These are phyloP conservation scores for Mycena leptocephala DNA, from an alignment of 768 basidiomycete species.

Conservation along the genomic window DNA sequence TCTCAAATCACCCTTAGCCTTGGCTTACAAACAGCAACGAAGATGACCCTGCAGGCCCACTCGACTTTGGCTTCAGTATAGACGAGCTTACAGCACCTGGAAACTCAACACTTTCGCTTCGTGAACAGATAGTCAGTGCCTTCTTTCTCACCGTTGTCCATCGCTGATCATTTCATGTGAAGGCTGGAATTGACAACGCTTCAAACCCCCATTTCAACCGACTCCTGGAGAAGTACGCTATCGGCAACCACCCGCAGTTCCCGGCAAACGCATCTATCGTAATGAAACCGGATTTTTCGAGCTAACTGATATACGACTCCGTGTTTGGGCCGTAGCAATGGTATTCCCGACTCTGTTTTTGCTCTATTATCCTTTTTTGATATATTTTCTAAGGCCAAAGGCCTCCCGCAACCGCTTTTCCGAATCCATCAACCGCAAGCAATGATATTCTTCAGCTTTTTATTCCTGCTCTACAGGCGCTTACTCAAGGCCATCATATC, in stretches of 20 bases:
- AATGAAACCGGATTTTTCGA: conserved; percentile 2
- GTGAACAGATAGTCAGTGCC: background rate
- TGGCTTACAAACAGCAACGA: background rate
- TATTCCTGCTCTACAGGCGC: background rate
- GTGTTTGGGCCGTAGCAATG: background rate
- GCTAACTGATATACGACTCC: background rate
- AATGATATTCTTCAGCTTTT: background rate
- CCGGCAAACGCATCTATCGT: background rate
- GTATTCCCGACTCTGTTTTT: background rate
- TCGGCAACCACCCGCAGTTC: background rate
- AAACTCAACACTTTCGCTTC: background rate
- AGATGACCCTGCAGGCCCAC: background rate
- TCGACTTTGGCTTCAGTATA: background rate
- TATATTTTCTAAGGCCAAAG: background rate
- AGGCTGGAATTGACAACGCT: background rate
- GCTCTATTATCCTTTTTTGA: background rate
- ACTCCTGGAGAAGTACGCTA: background rate
- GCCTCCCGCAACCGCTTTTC: background rate
- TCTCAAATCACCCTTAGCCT: background rate
- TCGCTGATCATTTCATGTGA: background rate
- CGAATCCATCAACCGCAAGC: background rate
- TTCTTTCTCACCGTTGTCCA: background rate
- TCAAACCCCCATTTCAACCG: background rate
- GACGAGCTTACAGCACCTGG: background rate
- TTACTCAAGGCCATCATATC: background rate